Evolutionary conservation across 164 flowering plant species (phyloP).

Genomic region (Warburgia ugandensis): DNA sequence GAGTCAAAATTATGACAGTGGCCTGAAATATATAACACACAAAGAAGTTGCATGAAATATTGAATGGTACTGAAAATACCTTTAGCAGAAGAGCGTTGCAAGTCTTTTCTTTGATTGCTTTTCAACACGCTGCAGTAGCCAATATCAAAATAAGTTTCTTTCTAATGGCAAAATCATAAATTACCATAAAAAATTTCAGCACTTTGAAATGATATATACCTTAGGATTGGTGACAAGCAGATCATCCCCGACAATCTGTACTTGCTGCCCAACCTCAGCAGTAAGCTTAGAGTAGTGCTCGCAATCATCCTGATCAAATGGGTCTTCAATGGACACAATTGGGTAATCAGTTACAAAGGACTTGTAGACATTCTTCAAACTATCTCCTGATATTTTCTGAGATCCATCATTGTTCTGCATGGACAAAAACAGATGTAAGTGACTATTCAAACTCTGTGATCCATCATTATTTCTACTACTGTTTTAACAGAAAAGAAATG

Average conservation of each 20-base stretch:
- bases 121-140: constrained; percentile 33
- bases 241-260: constrained; percentile 39
- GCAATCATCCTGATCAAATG: constrained; percentile 42
- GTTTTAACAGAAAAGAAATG: too few species aligned
- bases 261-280: constrained; percentile 28
- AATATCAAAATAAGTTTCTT: not conserved
- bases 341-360: constrained; percentile 33
- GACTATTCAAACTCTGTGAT: too few species aligned
- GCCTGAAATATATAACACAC: not conserved
- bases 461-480: too few species aligned
- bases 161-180: not conserved
- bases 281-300: constrained; percentile 34
- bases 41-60: not conserved
- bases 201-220: constrained; percentile 7
- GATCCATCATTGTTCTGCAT: constrained; percentile 41
- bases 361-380: constrained; percentile 32
- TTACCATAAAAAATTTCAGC: not conserved
- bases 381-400: constrained; percentile 33
- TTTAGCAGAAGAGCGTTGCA: constrained; percentile 63
- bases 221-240: constrained; percentile 37
- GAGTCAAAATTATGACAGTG: too few species aligned
- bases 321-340: constrained; percentile 37
- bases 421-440: too few species aligned
- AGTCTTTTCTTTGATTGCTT: constrained; percentile 51
- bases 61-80: constrained; percentile 21